Base-by-base conservation (phyloP, 208 protist species). In the Perkinsela sp. region DNA sequence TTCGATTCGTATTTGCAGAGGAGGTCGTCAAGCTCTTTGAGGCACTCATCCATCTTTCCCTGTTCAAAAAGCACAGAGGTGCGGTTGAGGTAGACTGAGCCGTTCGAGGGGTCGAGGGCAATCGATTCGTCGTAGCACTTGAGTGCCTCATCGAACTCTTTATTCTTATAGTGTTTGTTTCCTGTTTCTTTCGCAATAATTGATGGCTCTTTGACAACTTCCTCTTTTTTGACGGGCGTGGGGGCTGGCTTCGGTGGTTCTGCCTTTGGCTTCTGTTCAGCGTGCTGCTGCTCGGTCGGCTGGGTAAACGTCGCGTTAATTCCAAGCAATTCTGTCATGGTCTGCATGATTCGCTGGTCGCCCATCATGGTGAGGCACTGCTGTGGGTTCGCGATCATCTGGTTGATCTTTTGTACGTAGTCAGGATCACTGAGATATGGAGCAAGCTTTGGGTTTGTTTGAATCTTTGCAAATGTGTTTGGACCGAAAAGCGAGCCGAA, bases 61-160 rank as follows among this genome's bases (percentile, higher is more conserved):
- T 90, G 71, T 77, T 98, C 95, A 73, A 97, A 93, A 69, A 85
- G 83, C 0, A 95, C 92, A 30, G 94, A 93, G 15, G 88, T 88
- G 0, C 75, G 77, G 76, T 93, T 93, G 70, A 90, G 78, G 48
- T 93, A 78, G 72, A 84, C 91, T 22, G 88, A 73, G 0, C 89
- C 87, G 72, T 96, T 91, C 30, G 77, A 78, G 1, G 80, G 79
- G 70, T 93, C 84, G 73, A 88, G 82, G 30, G 76, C 85, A 40
- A 82, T 69, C 0, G 92, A 89, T 29, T 75, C 79, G 32, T 86
- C 31, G 75, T 95, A 95, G 75, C 91, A 88, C 22, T 72, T 72
- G 32, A 95, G 72, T 1, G 91, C 91, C 69, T 81, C 83, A 71
- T 90, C 92, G 72, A 97, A 97, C 70, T 91, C 77, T 72, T 89